Evolutionary conservation across 805 yeast species (phyloP).

Genomic region (Yarrowia sp.): DNA sequence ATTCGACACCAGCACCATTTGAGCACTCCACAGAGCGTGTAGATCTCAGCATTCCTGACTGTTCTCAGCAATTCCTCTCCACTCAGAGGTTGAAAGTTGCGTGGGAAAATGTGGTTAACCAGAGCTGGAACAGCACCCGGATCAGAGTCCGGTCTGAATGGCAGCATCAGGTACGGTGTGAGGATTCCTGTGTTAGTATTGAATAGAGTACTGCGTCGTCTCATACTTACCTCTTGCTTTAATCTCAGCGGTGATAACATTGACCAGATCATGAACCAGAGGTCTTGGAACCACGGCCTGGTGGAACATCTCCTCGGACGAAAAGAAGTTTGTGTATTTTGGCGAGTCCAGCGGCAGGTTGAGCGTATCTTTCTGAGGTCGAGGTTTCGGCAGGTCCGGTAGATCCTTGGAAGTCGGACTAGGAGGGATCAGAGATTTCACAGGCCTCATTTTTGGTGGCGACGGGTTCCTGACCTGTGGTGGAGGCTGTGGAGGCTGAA

Average conservation of each 20-base stretch:
- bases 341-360: background rate
- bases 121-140: slow-evolving; percentile 53
- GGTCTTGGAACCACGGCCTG: slow-evolving; percentile 34
- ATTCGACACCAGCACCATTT: slow-evolving; percentile 86
- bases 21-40: slow-evolving; percentile 65
- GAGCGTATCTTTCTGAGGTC: background rate
- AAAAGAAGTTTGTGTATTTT: slow-evolving; percentile 31
- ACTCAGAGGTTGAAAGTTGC: slow-evolving; percentile 51
- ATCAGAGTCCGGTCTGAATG: slow-evolving; percentile 69
- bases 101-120: slow-evolving; percentile 57
- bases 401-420: background rate
- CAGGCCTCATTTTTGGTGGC: slow-evolving; percentile 1
- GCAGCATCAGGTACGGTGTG: slow-evolving; percentile 71
- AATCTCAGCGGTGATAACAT: slow-evolving; percentile 66
- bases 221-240: slow-evolving; percentile 54
- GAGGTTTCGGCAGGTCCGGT: background rate
- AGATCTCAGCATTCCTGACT: slow-evolving; percentile 55
- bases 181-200: slow-evolving; percentile 43
- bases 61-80: slow-evolving; percentile 46
- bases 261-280: slow-evolving; percentile 60
- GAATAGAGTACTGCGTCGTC: background rate
- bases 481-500: background rate
- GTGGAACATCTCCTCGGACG: slow-evolving; percentile 33
- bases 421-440: slow-evolving; percentile 16
- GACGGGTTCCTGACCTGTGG: background rate